Conservation (phyloP, 1,139 yeast species). For the Hyphopichia khmerensis region DNA sequence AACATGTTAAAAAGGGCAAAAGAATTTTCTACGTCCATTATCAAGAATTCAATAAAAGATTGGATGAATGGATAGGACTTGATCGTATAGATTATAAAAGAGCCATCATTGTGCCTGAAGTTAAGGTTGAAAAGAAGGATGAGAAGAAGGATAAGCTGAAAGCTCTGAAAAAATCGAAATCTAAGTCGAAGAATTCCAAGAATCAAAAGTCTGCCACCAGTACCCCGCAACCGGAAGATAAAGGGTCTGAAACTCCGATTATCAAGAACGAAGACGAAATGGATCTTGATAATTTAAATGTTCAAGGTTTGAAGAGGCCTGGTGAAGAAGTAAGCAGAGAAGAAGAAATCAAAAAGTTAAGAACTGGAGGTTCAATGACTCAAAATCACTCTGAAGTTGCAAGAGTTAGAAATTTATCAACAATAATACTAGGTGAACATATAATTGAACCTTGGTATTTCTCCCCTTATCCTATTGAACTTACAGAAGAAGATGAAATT, state of each 20-base stretch:
- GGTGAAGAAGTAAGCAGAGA: slow-evolving; percentile 78
- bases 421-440: slow-evolving; percentile 82
- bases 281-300: slow-evolving; percentile 85
- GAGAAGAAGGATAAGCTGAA: slow-evolving; percentile 19
- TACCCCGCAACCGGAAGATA: slow-evolving; percentile 23
- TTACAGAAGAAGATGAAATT: slow-evolving; percentile 85
- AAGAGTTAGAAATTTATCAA: slow-evolving; percentile 77
- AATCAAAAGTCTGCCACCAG: slow-evolving; percentile 13
- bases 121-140: slow-evolving; percentile 50
- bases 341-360: slow-evolving; percentile 85
- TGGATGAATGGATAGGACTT: slow-evolving; percentile 89
- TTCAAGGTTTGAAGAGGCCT: slow-evolving; percentile 69
- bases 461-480: slow-evolving; percentile 93
- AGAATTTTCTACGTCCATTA: slow-evolving; percentile 90
- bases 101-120: slow-evolving; percentile 71
- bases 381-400: slow-evolving; percentile 89
- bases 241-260: slow-evolving; percentile 18
- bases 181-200: slow-evolving; percentile 13
- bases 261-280: slow-evolving; percentile 58
- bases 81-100: slow-evolving; percentile 68
- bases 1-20: slow-evolving; percentile 72
- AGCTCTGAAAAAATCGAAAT: slow-evolving; percentile 21
- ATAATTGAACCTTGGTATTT: slow-evolving; percentile 99
- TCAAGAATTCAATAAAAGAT: slow-evolving; percentile 81
- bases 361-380: slow-evolving; percentile 96